Base-by-base conservation (phyloP, 805 yeast genomes). In the Allodekkera sacchari region DNA sequence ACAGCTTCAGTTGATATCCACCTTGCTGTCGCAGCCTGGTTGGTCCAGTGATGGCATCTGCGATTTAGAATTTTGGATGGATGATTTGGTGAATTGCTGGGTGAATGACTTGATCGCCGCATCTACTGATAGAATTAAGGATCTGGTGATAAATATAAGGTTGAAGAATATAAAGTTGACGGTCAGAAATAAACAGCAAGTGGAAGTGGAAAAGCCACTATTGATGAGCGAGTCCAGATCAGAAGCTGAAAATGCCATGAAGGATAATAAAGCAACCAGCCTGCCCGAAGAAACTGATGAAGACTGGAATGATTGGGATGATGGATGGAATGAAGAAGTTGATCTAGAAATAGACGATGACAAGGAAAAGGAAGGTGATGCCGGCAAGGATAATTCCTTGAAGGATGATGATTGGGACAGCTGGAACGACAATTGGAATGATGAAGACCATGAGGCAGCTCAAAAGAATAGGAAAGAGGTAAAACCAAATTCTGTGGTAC, bases 31-130 rank as follows among this genome's bases (percentile, higher is more conserved):
- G 5, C 41, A 43, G 25, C 29, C 37, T 2, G 48, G 50, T 3
- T 53, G 59, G 55, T 45, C 57, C 1, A 35, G 45, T 11, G 56
- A 52, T 37, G 53, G 49, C 1, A 36, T 45, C 4, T 51, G 53
- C 25, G 60, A 55, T 28, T 33, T 55, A 10, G 59, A 53, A 32
- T 53, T 53, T 31, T 55, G 60, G 60, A 45, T 50, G 7, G 57
- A 52, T 24, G 58, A 54, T 33, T 34, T 52, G 7, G 35, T 42
- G 3, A 49, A 30, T 17, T 49, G 51, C 15, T 55, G 59, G 58
- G 37, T 52, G 2, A 39, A 39, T 18, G 47, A 39, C 18, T 33
- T 53, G 19, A 40, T 44, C 15, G 51, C 50, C 18, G 28, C 35
- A 16, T 34, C 53, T 3, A 47, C 53, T 10, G 53, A 53, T 26